Base-by-base conservation (phyloP, 176 grass and related monocot genomes). In the Puccinellia tenuiflora region DNA sequence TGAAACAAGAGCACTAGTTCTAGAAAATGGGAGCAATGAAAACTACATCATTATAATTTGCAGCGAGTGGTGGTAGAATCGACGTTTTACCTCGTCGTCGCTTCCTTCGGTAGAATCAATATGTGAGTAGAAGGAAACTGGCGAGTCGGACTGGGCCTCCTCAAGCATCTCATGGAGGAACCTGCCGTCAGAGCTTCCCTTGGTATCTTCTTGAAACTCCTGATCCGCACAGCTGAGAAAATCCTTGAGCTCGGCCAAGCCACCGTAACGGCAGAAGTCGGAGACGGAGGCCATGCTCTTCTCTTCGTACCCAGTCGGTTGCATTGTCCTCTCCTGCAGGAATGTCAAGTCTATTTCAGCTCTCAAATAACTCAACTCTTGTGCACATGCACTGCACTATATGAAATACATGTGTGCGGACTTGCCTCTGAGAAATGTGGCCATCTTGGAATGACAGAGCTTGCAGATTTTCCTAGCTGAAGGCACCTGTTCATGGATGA, bases 101-200 rank as follows among this genome's bases (percentile, higher is more conserved):
- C 91, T 92, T 56, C 66, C 89, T 93, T 93, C 85, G 29, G 71
- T 86, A 25, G 90, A 93, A 64, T 60, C 85, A 60, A 84, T 42
- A 77, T 93, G 90, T 62, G 95, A 98, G 51, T 95, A 88, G 78
- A 85, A 90, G 62, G 96, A 95, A 87, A 87, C 53, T 1, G 89
- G 83, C 15, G 96, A 99, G 79, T 93, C 89, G 0, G 96, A 87
- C 60, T 96, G 96, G 9, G 89, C 88, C 31, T 96, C 93, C 80
- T 99, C 83, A 3, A 99, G 87, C 81, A 99, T 96, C 79, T 99
- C 96, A 84, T 99, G 96, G 45, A 99, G 96, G 81, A 83, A 91
- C 89, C 90, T 93, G 52, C 89, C 92, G 62, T 99, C 96, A 66
- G 90, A 99, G 47, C 74, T 89, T 68, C 81, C 89, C 81, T 99